Base-by-base conservation (phyloP, 176 grass and related monocot genomes). In the Carex parvula region DNA sequence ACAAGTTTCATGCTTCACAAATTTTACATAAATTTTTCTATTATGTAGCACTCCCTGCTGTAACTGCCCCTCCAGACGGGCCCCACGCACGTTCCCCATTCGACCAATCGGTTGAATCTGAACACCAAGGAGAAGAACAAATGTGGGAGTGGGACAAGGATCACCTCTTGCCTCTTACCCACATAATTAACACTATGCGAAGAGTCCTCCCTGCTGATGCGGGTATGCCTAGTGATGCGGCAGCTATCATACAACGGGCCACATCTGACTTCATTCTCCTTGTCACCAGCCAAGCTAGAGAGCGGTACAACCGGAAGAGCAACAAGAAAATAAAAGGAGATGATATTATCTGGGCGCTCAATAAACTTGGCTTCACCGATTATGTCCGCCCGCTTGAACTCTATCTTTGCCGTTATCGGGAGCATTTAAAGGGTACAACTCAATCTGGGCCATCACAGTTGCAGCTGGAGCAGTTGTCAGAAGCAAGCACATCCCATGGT, bases 221-320 rank as follows among this genome's bases (percentile, higher is more conserved):
- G 52, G 90, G 93, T 88, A 86, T 94, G 77, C 92, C 92, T 2
- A 87, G 90, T 84, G 88, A 92, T 70, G 90, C 89, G 67, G 94
- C 92, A 87, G 90, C 92, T 79, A 94, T 87, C 72, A 65, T 94
- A 77, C 94, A 97, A 86, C 85, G 88, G 85, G 93, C 87, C 85
- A 90, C 90, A 60, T 97, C 94, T 0, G 94, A 97, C 84, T 97
- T 86, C 85, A 94, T 94, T 84, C 93, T 90, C 88, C 92, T 97
- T 83, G 89, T 97, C 83, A 94, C 94, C 16, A 86, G 90, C 18
- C 90, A 97, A 90, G 94, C 94, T 81, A 92, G 87, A 89, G 94
- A 97, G 76, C 88, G 84, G 13, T 97, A 90, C 92, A 86, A 92
- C 90, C 85, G 86, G 3, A 90, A 97, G 87, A 80, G 89, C 70